These are phyloP conservation scores for Bretziella fagacearum DNA, from an alignment of 2,329 filamentous ascomycete species.

Conservation along the genomic window DNA sequence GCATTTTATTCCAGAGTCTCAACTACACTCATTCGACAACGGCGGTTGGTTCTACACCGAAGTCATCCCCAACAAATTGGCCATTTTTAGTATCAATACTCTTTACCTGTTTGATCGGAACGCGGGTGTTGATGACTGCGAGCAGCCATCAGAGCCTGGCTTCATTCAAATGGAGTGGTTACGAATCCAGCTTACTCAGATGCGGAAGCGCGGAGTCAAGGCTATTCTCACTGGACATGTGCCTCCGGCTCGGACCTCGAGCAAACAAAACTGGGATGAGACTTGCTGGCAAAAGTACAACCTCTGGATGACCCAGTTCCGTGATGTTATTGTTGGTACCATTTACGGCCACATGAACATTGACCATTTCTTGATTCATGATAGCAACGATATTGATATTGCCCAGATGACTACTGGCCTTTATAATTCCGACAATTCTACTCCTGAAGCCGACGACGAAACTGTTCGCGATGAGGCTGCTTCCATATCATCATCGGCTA, in stretches of 20 bases:
- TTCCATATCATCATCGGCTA: slow-evolving; percentile 26
- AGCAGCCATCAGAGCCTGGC: slow-evolving; percentile 60
- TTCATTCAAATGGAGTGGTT: slow-evolving; percentile 96
- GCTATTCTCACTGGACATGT: slow-evolving; percentile 90
- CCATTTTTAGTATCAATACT: slow-evolving; percentile 88
- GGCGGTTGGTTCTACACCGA: slow-evolving; percentile 93
- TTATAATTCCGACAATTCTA: too few species aligned
- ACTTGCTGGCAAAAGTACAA: slow-evolving; percentile 97
- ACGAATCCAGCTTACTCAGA: slow-evolving; percentile 66
- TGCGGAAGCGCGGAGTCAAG: slow-evolving; percentile 77
- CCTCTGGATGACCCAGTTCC: slow-evolving; percentile 75
- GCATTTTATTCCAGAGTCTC: slow-evolving; percentile 77
- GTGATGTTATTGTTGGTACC: slow-evolving; percentile 66
- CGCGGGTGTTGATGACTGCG: slow-evolving; percentile 81
- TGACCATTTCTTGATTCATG: slow-evolving; percentile 88
- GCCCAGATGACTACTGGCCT: not conserved
- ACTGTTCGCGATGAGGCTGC: slow-evolving; percentile 20
- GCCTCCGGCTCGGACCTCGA: slow-evolving; percentile 68
- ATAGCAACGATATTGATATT: slow-evolving; percentile 59
- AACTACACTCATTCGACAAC: slow-evolving; percentile 76
- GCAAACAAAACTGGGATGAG: slow-evolving; percentile 86
- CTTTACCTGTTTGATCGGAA: slow-evolving; percentile 94
- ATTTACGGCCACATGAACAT: slow-evolving; percentile 97
- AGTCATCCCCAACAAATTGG: slow-evolving; percentile 69
- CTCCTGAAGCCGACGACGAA: slow-evolving; percentile 30